Evolutionary conservation across 768 basidiomycete genomes (phyloP), one percentile per base, ranked within the genome.

Genomic region (Calvatia gigantea): DNA sequence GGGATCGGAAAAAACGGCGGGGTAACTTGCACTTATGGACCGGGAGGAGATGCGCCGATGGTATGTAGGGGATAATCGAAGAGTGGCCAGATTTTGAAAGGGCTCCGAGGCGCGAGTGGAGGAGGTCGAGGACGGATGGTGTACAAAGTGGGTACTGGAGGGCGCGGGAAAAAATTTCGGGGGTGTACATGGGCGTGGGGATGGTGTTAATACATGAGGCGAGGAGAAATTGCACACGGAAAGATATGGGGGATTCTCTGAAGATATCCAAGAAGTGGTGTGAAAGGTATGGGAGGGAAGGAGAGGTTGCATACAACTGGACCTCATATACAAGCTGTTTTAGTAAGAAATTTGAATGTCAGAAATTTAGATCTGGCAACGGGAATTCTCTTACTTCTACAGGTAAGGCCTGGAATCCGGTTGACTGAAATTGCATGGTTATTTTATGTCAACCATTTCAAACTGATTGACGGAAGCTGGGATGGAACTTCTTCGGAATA

Each of bases 321-420:
- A 96, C 78, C 54, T 93, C 83, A 61, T 88, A 86, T 0, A 95
- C 69, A 7, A 98, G 76, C 94, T 56, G 14, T 25, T 15, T 6
- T 6, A 32, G 23, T 14, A 4, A 9, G 61, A 31, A 33, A 46
- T 32, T 17, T 49, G 21, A 37, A 17, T 6, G 35, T 58, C n/a
- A n/a, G n/a, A 63, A 62, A 53, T 63, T 39, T 9, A 27, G 19
- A 51, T 31, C 35, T 41, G 17, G 31, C 49, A 27, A 37, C 28
- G 28, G 11, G 25, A 25, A 45, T 0, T 41, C 9, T 4, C 54
- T 27, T 38, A 61, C 58, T 41, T 61, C 60, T n/a, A 57, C 54
- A 21, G 60, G 58, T 27, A 61, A 38, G 4, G 33, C 27, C 31
- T 53, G 50, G n/a, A 60, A 51, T 33, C 50, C 43, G 8, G 54